Percentiles rank a stretch among this genome's conserved stretches.
Evolutionary conservation across 805 yeast genomes (phyloP).

Genomic region (Pichia cabralensis): DNA sequence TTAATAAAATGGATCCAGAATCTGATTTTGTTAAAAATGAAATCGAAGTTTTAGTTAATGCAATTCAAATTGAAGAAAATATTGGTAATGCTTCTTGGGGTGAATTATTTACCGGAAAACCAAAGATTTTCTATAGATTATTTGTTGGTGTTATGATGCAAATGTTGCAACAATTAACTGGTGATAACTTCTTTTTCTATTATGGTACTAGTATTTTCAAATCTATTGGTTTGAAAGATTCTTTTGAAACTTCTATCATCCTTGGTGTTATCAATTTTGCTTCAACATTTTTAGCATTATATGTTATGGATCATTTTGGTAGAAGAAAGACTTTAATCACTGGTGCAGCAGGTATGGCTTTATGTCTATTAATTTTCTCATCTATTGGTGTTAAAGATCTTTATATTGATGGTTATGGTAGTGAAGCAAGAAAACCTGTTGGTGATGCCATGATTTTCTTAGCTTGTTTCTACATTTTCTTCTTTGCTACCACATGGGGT

Average conservation of each 20-base stretch:
- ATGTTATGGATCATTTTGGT: conserved; percentile 44
- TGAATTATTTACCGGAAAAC: conserved; percentile 54
- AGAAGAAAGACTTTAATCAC: conserved; percentile 39
- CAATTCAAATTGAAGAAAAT: conserved; percentile 47
- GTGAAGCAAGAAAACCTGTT: conserved; percentile 36
- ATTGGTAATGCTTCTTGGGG: conserved; percentile 62
- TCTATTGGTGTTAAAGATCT: conserved; percentile 46
- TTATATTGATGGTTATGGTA: conserved; percentile 30
- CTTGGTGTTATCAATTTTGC: conserved; percentile 48
- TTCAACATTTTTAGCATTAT: conserved; percentile 44
- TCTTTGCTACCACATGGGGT: conserved; percentile 71
- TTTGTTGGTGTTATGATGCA: conserved; percentile 50
- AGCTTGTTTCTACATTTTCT: conserved; percentile 54
- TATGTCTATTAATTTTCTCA: conserved; percentile 51
- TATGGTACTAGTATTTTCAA: conserved; percentile 55
- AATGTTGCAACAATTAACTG: conserved; percentile 53
- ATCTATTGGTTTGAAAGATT: conserved; percentile 46
- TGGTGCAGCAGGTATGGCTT: conserved; percentile 45
- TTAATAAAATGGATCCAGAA: conserved; percentile 46
- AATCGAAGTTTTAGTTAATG: conserved; percentile 44
- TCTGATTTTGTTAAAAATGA: conserved; percentile 47
- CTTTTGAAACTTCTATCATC: conserved; percentile 51
- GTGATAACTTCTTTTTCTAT: conserved; percentile 58
- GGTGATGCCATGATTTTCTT: conserved; percentile 56
- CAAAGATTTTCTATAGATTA: conserved; percentile 48